phyloP scores from a whole-genome alignment of 202 grass and related monocot species.

The Digitaria exilis region DNA sequence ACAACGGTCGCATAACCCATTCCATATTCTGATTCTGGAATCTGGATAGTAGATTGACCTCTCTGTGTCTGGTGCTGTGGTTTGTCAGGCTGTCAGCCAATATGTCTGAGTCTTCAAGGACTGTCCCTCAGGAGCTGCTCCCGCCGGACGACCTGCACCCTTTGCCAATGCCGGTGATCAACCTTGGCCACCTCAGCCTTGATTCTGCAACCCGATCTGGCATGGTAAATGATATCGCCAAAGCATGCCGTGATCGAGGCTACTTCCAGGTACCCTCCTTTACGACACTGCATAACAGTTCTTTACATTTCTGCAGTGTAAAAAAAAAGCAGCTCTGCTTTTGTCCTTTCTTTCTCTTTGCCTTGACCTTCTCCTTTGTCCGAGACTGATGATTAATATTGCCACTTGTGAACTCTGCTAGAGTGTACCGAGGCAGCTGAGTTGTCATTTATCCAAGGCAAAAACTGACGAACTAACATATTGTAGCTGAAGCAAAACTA shows the following conservation, averaged over 20 bases:
- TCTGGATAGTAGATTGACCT: not conserved
- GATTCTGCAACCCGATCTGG: not conserved
- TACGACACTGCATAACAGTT: not conserved
- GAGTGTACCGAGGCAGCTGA: conserved; percentile 24
- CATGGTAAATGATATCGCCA: conserved; percentile 26
- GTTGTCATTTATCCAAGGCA: not conserved
- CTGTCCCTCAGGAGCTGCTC: conserved; percentile 34
- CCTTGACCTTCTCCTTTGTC: conserved; percentile 19
- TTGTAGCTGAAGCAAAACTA: not conserved
- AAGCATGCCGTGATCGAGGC: conserved; percentile 41
- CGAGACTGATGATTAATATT: not conserved
- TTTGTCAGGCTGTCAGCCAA: not conserved
- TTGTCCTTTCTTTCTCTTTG: conserved; percentile 5
- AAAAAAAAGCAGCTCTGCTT: not conserved
- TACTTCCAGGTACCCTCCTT: conserved; percentile 48
- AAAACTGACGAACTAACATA: not conserved
- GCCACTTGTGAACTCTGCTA: conserved; percentile 11
- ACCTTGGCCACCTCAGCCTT: conserved; percentile 48
- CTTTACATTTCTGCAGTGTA: not conserved
- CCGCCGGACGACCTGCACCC: conserved; percentile 1
- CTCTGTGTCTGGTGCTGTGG: not conserved
- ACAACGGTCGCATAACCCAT: conserved; percentile 1
- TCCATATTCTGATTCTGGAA: not conserved
- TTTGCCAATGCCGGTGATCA: conserved; percentile 37
- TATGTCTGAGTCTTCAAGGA: conserved; percentile 42